Percentiles rank a stretch among this genome's conserved stretches.
These are phyloP conservation scores for Pseudogymnoascus sp. DNA, from an alignment of 2,329 filamentous ascomycete genomes.

Conservation along the genomic window DNA sequence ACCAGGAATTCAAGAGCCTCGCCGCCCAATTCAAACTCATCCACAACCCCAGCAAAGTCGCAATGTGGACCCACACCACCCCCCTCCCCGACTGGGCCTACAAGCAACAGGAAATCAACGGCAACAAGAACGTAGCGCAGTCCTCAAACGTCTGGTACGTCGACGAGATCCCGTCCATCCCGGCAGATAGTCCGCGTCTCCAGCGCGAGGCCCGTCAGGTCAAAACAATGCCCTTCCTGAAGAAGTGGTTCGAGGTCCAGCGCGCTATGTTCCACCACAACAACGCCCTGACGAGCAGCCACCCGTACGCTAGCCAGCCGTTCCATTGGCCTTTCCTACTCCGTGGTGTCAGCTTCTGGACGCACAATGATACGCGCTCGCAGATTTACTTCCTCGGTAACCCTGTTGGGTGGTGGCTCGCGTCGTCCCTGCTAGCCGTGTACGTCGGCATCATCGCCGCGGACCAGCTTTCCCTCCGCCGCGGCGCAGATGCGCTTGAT, in stretches of 20 bases:
- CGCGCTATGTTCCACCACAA: constrained; percentile 99
- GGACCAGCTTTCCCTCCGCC: constrained; percentile 86
- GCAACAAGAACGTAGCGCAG: constrained; percentile 89
- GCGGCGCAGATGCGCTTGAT: constrained; percentile 88
- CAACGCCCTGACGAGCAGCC: constrained; percentile 92
- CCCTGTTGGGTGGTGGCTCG: constrained; percentile 94
- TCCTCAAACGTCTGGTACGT: constrained; percentile 92
- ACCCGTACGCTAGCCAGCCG: constrained; percentile 89
- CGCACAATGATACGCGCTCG: constrained; percentile 84
- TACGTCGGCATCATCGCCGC: constrained; percentile 87
- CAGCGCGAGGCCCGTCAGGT: constrained; percentile 69
- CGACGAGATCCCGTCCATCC: constrained; percentile 79
- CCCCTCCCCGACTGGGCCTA: constrained; percentile 96
- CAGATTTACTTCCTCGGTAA: constrained; percentile 99
- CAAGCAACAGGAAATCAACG: constrained; percentile 98
- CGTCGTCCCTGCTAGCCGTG: constrained; percentile 84
- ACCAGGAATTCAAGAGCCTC: constrained; percentile 81
- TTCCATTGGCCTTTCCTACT: constrained; percentile 98
- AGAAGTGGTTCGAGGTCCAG: constrained; percentile 94
- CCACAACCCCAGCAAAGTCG: constrained; percentile 89
- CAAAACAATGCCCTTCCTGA: constrained; percentile 79
- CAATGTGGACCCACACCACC: constrained; percentile 96
- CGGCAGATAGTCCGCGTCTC: constrained; percentile 59
- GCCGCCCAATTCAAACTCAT: constrained; percentile 93
- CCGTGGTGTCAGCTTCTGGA: constrained; percentile 98